These are phyloP conservation scores for Haplographium delicatum DNA, from an alignment of 495 filamentous ascomycete genomes.

Conservation along the genomic window DNA sequence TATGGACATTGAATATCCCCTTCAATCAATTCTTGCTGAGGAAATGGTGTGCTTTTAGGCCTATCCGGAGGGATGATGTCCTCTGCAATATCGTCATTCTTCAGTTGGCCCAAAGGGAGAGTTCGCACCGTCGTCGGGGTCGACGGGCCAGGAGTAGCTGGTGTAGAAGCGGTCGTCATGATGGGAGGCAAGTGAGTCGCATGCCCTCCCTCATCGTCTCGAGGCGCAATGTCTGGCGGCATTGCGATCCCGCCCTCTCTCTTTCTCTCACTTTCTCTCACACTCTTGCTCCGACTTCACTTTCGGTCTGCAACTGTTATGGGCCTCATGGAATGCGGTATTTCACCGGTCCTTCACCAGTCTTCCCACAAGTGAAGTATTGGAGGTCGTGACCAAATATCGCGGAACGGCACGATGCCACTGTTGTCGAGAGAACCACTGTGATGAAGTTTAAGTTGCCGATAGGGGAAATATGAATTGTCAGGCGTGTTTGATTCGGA, in stretches of 20 bases:
- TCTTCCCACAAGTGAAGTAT: too few relatives aligned
- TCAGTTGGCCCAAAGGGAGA: conserved; percentile 35
- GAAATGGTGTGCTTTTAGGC: conserved; percentile 53
- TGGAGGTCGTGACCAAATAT: too few relatives aligned
- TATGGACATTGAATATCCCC: conserved; percentile 18
- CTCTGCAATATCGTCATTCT: conserved; percentile 13
- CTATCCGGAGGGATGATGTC: conserved; percentile 43
- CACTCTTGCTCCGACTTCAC: conserved; percentile 6
- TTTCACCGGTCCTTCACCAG: too few relatives aligned
- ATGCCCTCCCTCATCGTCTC: conserved; percentile 13
- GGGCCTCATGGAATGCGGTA: not conserved
- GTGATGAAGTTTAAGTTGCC: too few relatives aligned
- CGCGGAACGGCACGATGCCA: too few relatives aligned
- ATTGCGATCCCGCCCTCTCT: not conserved
- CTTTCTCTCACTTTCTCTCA: too few relatives aligned
- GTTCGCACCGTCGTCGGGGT: conserved; percentile 44
- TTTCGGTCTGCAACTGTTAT: not conserved
- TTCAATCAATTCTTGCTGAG: conserved; percentile 40
- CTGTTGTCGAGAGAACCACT: too few relatives aligned
- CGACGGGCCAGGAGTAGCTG: conserved; percentile 40
- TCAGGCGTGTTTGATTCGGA: too few relatives aligned
- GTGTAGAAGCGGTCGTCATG: conserved; percentile 42
- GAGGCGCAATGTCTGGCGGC: not conserved
- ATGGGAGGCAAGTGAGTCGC: conserved; percentile 28
- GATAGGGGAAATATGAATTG: too few relatives aligned